Evolutionary conservation across 257 asterid genomes (phyloP), one percentile per base, ranked within the genome.

Genomic region (Solanum ahanhuiri): DNA sequence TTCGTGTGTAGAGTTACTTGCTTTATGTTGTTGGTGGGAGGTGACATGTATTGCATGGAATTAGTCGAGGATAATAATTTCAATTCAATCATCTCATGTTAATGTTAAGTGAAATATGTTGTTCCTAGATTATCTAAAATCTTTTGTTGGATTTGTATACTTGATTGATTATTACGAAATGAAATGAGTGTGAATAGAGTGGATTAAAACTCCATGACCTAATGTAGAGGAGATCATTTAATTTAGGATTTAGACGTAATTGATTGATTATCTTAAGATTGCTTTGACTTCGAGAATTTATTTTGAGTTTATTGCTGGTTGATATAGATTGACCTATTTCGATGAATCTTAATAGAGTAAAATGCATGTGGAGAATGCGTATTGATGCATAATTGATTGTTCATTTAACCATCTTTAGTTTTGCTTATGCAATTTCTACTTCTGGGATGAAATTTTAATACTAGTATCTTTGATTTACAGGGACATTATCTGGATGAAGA

Each of bases 401-500:
- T 18, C 3, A 9, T 76, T 66, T 76, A 31, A 76, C 83, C 58
- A 25, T 43, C 25, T 45, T 79, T 79, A 79, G 28, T 57, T 37
- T 30, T 35, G 79, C 23, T 58, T 22, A 70, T 72, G 31, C 23
- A 18, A 79, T 6, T 64, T 63, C 67, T 28, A 25, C 45, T 41
- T 71, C 10, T 39, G n/a, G 58, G 43, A 28, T 88, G 83, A 54
- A 45, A 9, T 35, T 73, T 20, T 82, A 86, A 30, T 86, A 11
- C 83, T 71, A 35, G 48, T 75, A 48, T 84, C 82, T 71, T 58
- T 57, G 75, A 82, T 63, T 88, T 77, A 7, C 88, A 95, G 98
- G 95, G 89, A 48, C 88, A 93, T 91, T 91, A 96, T 58, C 93
- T 93, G 34, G 91, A 87, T 85, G 88, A 90, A 3, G 83, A 85